Evolutionary conservation across 306 rosid genomes (phyloP).

Genomic region (Prosopis cineraria): DNA sequence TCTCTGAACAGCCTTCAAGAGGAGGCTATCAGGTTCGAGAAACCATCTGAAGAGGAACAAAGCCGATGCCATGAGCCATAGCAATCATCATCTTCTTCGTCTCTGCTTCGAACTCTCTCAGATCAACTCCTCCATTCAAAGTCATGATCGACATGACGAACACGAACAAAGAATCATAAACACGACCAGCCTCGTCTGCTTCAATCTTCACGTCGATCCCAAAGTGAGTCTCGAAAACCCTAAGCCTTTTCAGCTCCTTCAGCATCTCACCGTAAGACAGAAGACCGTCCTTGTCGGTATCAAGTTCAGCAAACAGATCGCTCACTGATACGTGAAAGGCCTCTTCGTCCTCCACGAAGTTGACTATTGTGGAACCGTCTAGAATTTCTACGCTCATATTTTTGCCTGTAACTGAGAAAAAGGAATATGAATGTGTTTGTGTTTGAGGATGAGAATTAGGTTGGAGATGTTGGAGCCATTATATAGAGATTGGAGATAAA

Average conservation of each 20-base stretch:
- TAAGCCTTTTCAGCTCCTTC: constrained; percentile 55
- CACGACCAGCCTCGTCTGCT: constrained; percentile 43
- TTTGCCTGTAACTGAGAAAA: neutral
- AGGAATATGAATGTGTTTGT: neutral
- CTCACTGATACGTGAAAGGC: constrained; percentile 37
- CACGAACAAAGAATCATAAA: constrained; percentile 47
- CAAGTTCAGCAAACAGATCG: constrained; percentile 56
- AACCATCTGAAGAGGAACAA: neutral
- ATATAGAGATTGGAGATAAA: neutral
- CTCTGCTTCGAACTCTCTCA: neutral
- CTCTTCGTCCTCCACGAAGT: constrained; percentile 61
- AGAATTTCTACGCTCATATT: constrained; percentile 60
- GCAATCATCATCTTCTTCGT: neutral
- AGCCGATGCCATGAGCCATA: neutral
- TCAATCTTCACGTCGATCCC: constrained; percentile 57
- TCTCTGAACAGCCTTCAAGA: neutral
- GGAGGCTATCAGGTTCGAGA: neutral
- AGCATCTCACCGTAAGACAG: constrained; percentile 63
- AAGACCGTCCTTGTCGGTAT: constrained; percentile 45
- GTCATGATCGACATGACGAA: constrained; percentile 62
- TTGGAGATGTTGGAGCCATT: neutral
- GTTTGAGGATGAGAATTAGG: neutral
- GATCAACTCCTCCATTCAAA: constrained; percentile 50
- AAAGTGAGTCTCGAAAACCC: constrained; percentile 62
- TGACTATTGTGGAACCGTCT: constrained; percentile 52